phyloP scores from a whole-genome alignment of 805 yeast species.

The Ogataea methylovora region DNA sequence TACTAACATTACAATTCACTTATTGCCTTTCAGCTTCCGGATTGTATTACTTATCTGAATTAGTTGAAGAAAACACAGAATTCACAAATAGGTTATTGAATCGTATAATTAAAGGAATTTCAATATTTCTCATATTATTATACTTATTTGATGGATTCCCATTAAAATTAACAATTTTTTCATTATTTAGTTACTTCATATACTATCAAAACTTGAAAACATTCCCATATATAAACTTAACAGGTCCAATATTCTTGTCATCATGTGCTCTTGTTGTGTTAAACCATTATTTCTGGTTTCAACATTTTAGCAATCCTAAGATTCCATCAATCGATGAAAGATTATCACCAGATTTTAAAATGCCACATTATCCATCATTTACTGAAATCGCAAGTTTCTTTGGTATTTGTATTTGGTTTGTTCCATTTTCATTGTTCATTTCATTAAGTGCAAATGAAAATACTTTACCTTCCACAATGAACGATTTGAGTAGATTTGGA shows the following conservation, averaged over 20 bases:
- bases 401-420: conserved; percentile 88
- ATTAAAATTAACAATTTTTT: conserved; percentile 52
- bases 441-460: conserved; percentile 89
- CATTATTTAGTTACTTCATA: conserved; percentile 61
- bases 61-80: conserved; percentile 89
- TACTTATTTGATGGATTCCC: conserved; percentile 78
- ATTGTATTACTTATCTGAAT: conserved; percentile 80
- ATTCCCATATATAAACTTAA: conserved; percentile 78
- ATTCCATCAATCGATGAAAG: conserved; percentile 63
- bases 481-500: conserved; percentile 16
- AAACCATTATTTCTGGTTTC: conserved; percentile 89
- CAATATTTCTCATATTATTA: conserved; percentile 46
- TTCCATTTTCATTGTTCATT: conserved; percentile 89
- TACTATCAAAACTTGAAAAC: conserved; percentile 70
- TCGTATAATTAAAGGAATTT: conserved; percentile 56
- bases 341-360: conserved; percentile 47
- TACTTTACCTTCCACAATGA: conserved; percentile 51
- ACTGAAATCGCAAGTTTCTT: conserved; percentile 92
- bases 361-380: conserved; percentile 71
- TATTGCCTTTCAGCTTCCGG: conserved; percentile 70
- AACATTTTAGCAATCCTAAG: conserved; percentile 65
- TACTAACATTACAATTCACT: neutral
- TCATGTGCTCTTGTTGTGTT: conserved; percentile 67
- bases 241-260: conserved; percentile 60
- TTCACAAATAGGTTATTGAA: conserved; percentile 67